Conservation (phyloP, 1,284 basidiomycete species). For the Marasmius tenuissimus region DNA sequence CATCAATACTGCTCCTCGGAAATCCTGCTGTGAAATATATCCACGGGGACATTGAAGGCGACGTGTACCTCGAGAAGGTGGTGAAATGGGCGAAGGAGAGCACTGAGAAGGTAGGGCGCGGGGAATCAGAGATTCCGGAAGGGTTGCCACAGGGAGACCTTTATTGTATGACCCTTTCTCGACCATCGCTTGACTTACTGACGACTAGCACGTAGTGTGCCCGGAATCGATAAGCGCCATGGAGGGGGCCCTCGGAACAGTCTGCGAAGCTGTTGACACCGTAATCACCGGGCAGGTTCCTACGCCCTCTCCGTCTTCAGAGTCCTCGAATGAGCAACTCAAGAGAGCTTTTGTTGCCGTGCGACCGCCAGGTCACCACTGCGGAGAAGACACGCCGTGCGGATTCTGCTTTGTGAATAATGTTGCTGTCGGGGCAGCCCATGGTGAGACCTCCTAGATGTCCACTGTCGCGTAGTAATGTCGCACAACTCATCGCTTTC, state of each 20-base stretch:
- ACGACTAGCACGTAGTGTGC: conserved; percentile 49
- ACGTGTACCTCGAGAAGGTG: conserved; percentile 68
- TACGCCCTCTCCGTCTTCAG: conserved; percentile 10
- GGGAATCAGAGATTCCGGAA: conserved; percentile 78
- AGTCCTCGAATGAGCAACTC: conserved; percentile 12
- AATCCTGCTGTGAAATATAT: conserved; percentile 71
- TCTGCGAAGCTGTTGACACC: conserved; percentile 83
- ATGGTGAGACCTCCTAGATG: conserved; percentile 52
- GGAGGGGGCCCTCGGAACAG: conserved; percentile 74
- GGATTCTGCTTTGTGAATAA: conserved; percentile 98
- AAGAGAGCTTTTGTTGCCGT: conserved; percentile 79
- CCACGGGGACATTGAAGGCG: conserved; percentile 68
- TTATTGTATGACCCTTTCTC: conserved; percentile 57
- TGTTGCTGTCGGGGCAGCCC: conserved; percentile 85
- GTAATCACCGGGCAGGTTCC: conserved; percentile 31
- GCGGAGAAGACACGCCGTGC: conserved; percentile 83
- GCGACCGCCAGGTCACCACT: conserved; percentile 90
- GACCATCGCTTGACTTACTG: not conserved
- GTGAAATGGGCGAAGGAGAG: conserved; percentile 65
- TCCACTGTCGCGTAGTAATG: not conserved
- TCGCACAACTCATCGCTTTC: not conserved
- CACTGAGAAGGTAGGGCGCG: conserved; percentile 60
- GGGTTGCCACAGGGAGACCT: conserved; percentile 78
- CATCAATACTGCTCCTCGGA: conserved; percentile 54
- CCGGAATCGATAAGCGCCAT: conserved; percentile 71